Percentiles rank a stretch among this genome's conserved stretches.
phyloP scores from a whole-genome alignment of 2,329 filamentous ascomycete genomes.

The Xylariaceae sp. region DNA sequence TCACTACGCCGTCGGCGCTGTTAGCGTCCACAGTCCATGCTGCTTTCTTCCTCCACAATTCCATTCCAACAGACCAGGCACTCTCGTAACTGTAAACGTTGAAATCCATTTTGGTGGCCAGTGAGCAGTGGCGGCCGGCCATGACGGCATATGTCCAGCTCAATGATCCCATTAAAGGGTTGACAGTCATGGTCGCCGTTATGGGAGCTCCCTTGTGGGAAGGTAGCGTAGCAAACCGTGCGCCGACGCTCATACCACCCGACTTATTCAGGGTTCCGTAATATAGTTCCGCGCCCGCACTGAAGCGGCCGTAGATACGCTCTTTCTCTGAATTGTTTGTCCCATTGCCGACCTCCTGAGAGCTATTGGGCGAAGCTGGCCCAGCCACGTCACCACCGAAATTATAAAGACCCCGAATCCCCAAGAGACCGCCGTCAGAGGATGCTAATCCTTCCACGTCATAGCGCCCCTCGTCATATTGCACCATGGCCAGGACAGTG shows the following conservation, averaged over 20 bases:
- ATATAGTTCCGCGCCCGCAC: slow-evolving; percentile 87
- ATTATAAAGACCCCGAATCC: slow-evolving; percentile 86
- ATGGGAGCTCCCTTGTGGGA: slow-evolving; percentile 79
- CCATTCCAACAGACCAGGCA: slow-evolving; percentile 83
- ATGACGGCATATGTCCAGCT: slow-evolving; percentile 88
- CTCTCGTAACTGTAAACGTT: slow-evolving; percentile 99
- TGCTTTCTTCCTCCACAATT: slow-evolving; percentile 73
- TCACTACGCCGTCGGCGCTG: slow-evolving; percentile 33
- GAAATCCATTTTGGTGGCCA: slow-evolving; percentile 91
- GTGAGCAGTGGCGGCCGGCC: slow-evolving; percentile 73
- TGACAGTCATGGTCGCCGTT: slow-evolving; percentile 87
- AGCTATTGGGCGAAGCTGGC: slow-evolving; percentile 18
- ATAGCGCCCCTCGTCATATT: slow-evolving; percentile 83
- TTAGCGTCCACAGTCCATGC: slow-evolving; percentile 36
- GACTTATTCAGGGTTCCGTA: slow-evolving; percentile 94
- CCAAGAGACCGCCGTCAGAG: slow-evolving; percentile 84
- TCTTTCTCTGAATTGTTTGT: slow-evolving; percentile 42
- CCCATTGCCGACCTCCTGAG: slow-evolving; percentile 20
- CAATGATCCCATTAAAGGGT: slow-evolving; percentile 90
- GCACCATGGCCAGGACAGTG: slow-evolving; percentile 65
- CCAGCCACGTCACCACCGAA: slow-evolving; percentile 67
- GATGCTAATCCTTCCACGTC: slow-evolving; percentile 86
- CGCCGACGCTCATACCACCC: slow-evolving; percentile 80
- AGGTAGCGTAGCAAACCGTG: slow-evolving; percentile 83
- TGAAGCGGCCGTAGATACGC: slow-evolving; percentile 74